Percentiles rank a stretch among this genome's conserved stretches.
Conservation (phyloP, 345 rosid genomes). For the Acer negundo region DNA sequence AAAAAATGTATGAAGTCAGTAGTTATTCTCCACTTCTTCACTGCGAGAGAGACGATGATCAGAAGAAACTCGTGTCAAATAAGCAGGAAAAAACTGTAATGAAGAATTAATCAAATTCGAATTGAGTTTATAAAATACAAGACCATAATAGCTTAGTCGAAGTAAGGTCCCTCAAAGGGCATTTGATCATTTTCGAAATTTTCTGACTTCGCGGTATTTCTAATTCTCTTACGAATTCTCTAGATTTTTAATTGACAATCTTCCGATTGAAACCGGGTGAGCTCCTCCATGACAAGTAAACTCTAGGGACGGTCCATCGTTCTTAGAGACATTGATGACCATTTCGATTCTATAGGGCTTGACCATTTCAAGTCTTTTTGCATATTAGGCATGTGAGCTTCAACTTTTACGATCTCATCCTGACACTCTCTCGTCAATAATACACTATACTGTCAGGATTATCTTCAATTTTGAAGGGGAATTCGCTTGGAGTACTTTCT, state of each 20-base stretch:
- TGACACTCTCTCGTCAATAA: too few species aligned
- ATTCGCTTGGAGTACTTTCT: too few species aligned
- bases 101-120: neutral
- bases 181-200: conserved; percentile 45
- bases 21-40: conserved; percentile 62
- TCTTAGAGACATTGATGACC: too few species aligned
- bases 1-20: conserved; percentile 73
- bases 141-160: conserved; percentile 49
- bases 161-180: conserved; percentile 81
- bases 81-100: neutral
- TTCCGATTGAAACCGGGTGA: conserved; percentile 58
- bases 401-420: too few species aligned
- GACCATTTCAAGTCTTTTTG: too few species aligned
- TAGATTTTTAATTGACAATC: conserved; percentile 49
- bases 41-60: neutral
- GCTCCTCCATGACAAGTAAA: conserved; percentile 64
- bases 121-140: neutral
- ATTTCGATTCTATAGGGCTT: too few species aligned
- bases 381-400: too few species aligned
- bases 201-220: conserved; percentile 25
- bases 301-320: too few species aligned
- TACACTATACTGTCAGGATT: too few species aligned
- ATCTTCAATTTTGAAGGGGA: too few species aligned
- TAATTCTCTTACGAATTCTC: too few species aligned
- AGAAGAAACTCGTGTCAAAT: neutral